phyloP scores from a whole-genome alignment of 768 basidiomycete genomes.

The Hydnomerulius pinastri region DNA sequence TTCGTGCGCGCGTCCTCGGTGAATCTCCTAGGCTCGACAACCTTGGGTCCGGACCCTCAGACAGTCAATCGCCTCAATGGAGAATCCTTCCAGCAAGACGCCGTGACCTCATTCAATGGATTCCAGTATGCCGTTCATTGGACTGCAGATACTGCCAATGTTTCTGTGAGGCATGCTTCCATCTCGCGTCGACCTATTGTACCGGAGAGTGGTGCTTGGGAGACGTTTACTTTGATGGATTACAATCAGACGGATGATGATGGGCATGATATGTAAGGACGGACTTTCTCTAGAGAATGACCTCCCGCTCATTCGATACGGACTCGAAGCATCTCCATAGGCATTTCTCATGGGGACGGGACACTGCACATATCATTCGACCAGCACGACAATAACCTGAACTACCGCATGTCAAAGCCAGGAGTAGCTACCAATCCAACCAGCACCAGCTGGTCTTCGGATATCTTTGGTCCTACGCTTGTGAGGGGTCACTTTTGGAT shows the following conservation, averaged over 20 bases:
- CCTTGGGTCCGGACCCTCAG: constrained; percentile 10
- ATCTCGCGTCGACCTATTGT: constrained; percentile 28
- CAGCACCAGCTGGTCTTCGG: constrained; percentile 21
- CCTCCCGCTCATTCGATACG: no score
- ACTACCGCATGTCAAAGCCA: constrained; percentile 32
- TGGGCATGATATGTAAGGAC: background rate
- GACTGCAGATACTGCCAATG: no score
- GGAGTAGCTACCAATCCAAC: constrained; percentile 23
- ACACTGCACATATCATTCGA: constrained; percentile 31
- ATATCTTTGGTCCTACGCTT: constrained; percentile 28
- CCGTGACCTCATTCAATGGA: constrained; percentile 33
- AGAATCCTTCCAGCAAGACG: constrained; percentile 40
- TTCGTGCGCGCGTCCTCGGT: background rate
- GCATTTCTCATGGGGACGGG: background rate
- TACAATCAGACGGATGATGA: background rate
- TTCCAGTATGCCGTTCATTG: constrained; percentile 41
- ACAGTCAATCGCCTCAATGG: constrained; percentile 38
- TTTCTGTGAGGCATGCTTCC: constrained; percentile 30
- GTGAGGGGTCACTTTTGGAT: no score
- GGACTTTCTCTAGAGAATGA: no score
- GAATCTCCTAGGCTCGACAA: background rate
- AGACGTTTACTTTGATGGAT: no score
- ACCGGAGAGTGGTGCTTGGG: background rate
- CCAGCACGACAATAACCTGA: constrained; percentile 39
- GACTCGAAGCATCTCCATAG: constrained; percentile 13